phyloP scores from a whole-genome alignment of 306 rosid genomes.

The Lathyrus sativus region DNA sequence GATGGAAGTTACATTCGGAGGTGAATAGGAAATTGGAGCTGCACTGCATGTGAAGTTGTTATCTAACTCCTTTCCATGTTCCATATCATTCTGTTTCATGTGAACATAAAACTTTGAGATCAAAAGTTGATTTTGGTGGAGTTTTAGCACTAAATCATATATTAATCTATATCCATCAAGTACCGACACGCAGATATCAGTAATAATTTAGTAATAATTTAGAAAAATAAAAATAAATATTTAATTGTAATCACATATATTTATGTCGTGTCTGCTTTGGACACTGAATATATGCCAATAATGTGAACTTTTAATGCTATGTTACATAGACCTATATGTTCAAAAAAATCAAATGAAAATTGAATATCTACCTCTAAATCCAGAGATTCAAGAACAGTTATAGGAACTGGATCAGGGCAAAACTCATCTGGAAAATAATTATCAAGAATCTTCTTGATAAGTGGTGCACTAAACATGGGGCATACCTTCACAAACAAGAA shows the following conservation, averaged over 20 bases:
- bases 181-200: not conserved
- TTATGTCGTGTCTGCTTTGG: too few species aligned
- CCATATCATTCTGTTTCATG: slow-evolving; percentile 53
- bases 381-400: slow-evolving; percentile 63
- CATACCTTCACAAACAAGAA: slow-evolving; percentile 70
- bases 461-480: slow-evolving; percentile 70
- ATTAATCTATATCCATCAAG: not conserved
- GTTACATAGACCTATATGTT: not conserved
- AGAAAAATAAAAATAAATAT: not conserved
- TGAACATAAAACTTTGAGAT: slow-evolving; percentile 12
- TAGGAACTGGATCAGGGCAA: slow-evolving; percentile 84
- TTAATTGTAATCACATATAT: not conserved
- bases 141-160: not conserved
- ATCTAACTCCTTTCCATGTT: slow-evolving; percentile 51
- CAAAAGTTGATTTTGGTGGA: not conserved
- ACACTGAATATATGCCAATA: too few species aligned
- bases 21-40: slow-evolving; percentile 60
- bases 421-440: slow-evolving; percentile 84
- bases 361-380: slow-evolving; percentile 63
- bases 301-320: too few species aligned
- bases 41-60: slow-evolving; percentile 65
- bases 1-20: slow-evolving; percentile 60
- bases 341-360: not conserved
- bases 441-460: slow-evolving; percentile 75
- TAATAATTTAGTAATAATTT: not conserved